phyloP scores from a whole-genome alignment of 2,329 filamentous ascomycete genomes.

The Pezicula rhizophila region DNA sequence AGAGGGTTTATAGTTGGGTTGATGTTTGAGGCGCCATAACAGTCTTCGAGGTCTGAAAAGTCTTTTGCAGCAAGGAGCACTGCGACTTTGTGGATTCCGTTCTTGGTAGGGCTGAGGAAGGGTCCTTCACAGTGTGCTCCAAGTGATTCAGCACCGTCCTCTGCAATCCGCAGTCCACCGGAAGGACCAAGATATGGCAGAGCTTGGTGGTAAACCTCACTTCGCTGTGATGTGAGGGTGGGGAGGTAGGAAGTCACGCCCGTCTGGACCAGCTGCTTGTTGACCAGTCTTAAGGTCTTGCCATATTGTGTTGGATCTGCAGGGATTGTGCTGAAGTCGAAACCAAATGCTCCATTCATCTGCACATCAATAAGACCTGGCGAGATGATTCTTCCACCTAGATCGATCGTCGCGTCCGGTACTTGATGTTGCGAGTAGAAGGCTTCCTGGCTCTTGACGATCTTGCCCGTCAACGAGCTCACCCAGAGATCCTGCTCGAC shows the following conservation, averaged over 20 bases:
- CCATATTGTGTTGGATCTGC: constrained; percentile 62
- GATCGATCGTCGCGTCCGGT: constrained; percentile 71
- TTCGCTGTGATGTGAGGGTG: constrained; percentile 73
- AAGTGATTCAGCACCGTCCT: constrained; percentile 76
- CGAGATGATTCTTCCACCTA: constrained; percentile 75
- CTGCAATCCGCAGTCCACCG: constrained; percentile 49
- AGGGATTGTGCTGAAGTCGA: constrained; percentile 82
- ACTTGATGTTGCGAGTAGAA: constrained; percentile 64
- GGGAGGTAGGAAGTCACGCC: constrained; percentile 86
- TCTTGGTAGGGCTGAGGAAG: constrained; percentile 76
- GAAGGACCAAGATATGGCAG: constrained; percentile 75
- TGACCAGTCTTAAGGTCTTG: constrained; percentile 66
- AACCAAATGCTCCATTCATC: constrained; percentile 86
- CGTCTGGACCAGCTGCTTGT: constrained; percentile 65
- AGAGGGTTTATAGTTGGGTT: constrained; percentile 28
- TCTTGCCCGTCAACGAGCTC: constrained; percentile 73
- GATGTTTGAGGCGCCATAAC: constrained; percentile 70
- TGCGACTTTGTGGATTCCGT: constrained; percentile 75
- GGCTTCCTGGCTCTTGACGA: constrained; percentile 62
- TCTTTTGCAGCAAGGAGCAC: constrained; percentile 60
- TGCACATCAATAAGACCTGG: constrained; percentile 88
- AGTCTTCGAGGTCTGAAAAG: constrained; percentile 59
- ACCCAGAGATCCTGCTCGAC: constrained; percentile 84
- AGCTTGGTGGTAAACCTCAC: constrained; percentile 76
- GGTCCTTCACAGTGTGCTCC: constrained; percentile 90